A percentile compares a stretch with the other conserved stretches of the same genome.
Evolutionary conservation across 1,139 yeast genomes (phyloP).

Genomic region (Sugiyamaella grinbergsii): DNA sequence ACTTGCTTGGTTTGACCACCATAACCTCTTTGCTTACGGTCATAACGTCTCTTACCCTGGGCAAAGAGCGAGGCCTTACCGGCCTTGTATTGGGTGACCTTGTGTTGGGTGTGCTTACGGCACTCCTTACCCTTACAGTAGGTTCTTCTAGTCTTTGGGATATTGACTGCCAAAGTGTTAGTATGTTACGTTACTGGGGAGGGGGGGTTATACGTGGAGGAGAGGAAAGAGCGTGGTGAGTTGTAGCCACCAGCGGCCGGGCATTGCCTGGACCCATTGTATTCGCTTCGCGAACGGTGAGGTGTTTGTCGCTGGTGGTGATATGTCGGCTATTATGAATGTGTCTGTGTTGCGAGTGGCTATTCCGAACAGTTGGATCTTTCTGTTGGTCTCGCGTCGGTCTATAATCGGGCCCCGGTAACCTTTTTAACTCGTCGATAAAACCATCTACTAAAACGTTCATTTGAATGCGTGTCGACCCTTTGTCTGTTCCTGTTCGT

Average conservation of each 20-base stretch:
- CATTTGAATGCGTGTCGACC: no score
- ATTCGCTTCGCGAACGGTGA: background rate
- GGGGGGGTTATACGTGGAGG: background rate
- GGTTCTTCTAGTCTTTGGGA: conserved; percentile 99
- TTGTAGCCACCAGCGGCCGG: no score
- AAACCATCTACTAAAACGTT: no score
- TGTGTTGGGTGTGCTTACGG: conserved; percentile 99
- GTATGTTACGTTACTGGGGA: no score
- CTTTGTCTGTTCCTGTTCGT: no score
- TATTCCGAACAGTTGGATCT: no score
- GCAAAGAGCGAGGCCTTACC: conserved; percentile 99
- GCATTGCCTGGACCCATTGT: no score
- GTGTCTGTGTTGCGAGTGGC: no score
- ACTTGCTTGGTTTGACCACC: conserved; percentile 99
- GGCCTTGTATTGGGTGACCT: conserved; percentile 99
- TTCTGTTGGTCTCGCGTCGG: no score
- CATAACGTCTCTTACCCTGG: conserved; percentile 99
- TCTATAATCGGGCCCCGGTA: no score
- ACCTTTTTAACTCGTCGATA: no score
- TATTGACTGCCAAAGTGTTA: conserved; percentile 71
- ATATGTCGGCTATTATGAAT: no score
- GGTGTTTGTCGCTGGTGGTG: background rate
- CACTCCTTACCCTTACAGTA: conserved; percentile 99
- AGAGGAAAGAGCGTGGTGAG: background rate
- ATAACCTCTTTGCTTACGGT: conserved; percentile 99